These are phyloP conservation scores for Hawksworthiomyces lignivorus DNA, from an alignment of 2,329 filamentous ascomycete genomes.

Conservation along the genomic window DNA sequence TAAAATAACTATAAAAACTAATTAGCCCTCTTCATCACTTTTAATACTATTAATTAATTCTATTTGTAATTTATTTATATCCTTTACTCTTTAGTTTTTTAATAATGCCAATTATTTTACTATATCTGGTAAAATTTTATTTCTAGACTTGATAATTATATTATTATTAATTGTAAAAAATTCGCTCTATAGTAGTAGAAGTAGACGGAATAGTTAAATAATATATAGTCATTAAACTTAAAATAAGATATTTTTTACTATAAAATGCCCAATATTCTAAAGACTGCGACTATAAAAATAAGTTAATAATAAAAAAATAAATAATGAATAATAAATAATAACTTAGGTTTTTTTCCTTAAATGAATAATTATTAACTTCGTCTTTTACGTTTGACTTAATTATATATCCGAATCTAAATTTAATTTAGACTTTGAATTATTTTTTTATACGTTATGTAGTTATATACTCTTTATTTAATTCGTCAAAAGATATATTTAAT, in stretches of 20 bases:
- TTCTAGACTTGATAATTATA: too few relatives aligned
- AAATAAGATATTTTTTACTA: too few relatives aligned
- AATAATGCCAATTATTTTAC: conserved; percentile 27
- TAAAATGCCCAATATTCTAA: conserved; percentile 24
- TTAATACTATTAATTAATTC: conserved; percentile 10
- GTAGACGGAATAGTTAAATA: too few relatives aligned
- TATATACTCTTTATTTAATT: neutral
- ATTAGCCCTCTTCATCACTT: neutral
- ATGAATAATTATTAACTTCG: neutral
- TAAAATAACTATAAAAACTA: conserved; percentile 10
- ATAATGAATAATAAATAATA: neutral
- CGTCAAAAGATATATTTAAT: neutral
- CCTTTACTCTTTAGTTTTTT: conserved; percentile 23
- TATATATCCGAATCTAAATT: neutral
- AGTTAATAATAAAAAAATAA: neutral
- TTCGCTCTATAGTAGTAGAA: too few relatives aligned
- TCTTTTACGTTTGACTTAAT: neutral
- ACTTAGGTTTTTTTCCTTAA: neutral
- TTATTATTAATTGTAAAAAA: too few relatives aligned
- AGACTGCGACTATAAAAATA: conserved; percentile 18
- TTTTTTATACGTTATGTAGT: neutral
- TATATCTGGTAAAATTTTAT: too few relatives aligned
- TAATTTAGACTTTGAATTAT: neutral
- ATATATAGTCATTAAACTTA: too few relatives aligned
- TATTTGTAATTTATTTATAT: conserved; percentile 23